Base-by-base conservation (phyloP, 2,329 filamentous ascomycete genomes). In the Paracamarosporium sp. region DNA sequence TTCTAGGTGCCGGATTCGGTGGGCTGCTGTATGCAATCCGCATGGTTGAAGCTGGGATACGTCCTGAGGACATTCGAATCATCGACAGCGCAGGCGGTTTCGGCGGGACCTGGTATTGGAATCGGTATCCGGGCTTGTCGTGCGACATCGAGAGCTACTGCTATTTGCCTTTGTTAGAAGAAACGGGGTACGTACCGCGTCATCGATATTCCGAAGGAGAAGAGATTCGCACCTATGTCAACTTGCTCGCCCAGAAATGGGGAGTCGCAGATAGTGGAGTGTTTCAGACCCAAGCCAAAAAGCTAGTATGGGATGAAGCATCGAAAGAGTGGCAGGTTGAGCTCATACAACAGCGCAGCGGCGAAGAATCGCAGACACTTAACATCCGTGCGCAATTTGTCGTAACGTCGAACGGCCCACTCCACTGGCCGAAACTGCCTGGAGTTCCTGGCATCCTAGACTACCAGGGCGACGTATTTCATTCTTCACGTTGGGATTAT, bases 111-210 rank as follows among this genome's bases (percentile, higher is more conserved):
- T 82, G 81, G 74, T 68, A 81, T 61, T 82, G 79, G 78, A 82
- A 83, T 13, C 71, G 76, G 9, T 83, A 82, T 55, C 80, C 81
- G 13, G 81, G 81, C 3, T 60, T 81, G 4, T 73, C 70, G 60
- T 88, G 86, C 65, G 86, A 89, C 63, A 74, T 86, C 3, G 86
- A 89, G 70, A 79, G 80, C 50, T 87, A 85, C 62, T 77, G 81
- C n/a, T 89, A 88, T 64, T 71, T 88, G 72, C 85, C 86, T 3
- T 71, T 87, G 12, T 78, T 88, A 2, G 86, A 88, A 58, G 85
- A 88, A 69, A 86, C 79, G 1, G 82, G 81, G 0, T 86, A 85
- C 64, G 77, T 86, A 62, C 86, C 86, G 0, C 80, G 74, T 33
- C 75, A 82, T 25, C 76, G 77, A 15, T 84, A 82, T 59, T 68